Percentiles rank a stretch among this genome's conserved stretches.
phyloP scores from a whole-genome alignment of 768 basidiomycete genomes.

The Russula sp. region DNA sequence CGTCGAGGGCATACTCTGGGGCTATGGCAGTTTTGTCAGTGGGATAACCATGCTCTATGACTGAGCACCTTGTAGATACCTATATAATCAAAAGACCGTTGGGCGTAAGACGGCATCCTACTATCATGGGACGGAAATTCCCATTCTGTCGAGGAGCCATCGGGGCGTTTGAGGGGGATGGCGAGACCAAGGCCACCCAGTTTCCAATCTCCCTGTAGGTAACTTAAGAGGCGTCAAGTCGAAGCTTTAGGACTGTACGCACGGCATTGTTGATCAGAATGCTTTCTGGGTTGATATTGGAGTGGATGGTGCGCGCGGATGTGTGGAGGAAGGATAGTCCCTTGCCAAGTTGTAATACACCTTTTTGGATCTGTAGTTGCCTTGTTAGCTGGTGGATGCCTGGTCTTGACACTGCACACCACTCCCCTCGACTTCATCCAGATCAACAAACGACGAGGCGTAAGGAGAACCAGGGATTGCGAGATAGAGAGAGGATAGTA shows the following conservation, averaged over 20 bases:
- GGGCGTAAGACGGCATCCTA: slow-evolving; percentile 69
- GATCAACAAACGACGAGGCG: slow-evolving; percentile 56
- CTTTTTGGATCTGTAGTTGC: slow-evolving; percentile 78
- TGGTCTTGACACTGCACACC: not conserved
- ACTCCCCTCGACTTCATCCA: slow-evolving; percentile 92
- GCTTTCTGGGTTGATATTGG: slow-evolving; percentile 81
- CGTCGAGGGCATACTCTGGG: slow-evolving; percentile 91
- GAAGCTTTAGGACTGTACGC: slow-evolving; percentile 25
- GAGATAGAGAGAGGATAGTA: slow-evolving; percentile 73
- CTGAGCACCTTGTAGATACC: slow-evolving; percentile 40
- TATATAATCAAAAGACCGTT: slow-evolving; percentile 93
- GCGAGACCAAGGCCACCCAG: slow-evolving; percentile 84
- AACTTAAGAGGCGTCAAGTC: slow-evolving; percentile 15
- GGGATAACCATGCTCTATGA: not conserved
- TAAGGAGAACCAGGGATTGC: slow-evolving; percentile 62
- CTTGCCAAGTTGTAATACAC: slow-evolving; percentile 87
- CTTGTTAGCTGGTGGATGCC: slow-evolving; percentile 13
- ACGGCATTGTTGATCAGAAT: slow-evolving; percentile 88
- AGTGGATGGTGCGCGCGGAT: slow-evolving; percentile 87
- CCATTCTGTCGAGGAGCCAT: slow-evolving; percentile 75
- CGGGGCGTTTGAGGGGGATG: slow-evolving; percentile 59
- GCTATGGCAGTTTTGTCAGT: slow-evolving; percentile 40
- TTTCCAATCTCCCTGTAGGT: slow-evolving; percentile 90
- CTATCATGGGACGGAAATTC: slow-evolving; percentile 87
- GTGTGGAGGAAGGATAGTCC: slow-evolving; percentile 86